Base-by-base conservation (phyloP, 257 asterid genomes). In the Petunia secreta region DNA sequence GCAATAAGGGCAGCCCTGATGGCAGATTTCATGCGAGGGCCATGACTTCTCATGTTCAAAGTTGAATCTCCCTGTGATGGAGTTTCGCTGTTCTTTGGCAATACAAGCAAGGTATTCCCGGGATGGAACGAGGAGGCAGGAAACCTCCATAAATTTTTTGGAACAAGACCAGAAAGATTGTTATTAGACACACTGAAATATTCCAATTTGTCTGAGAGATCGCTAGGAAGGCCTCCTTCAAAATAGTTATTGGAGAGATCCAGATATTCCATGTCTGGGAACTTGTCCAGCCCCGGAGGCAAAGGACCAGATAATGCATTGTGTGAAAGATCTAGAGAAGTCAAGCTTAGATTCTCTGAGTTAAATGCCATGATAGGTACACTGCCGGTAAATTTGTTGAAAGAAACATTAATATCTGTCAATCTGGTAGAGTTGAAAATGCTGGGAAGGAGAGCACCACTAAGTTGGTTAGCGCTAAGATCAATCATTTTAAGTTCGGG, bases 121-220 rank as follows among this genome's bases (percentile, higher is more conserved):
- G 98, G 98, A 84, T 85, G 97, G 81, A 94, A 94, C 0, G 98
- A 87, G 7, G 97, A 92, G 80, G 86, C 77, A 73, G 98, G 97
- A 80, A 94, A 94, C 63, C 88, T 87, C 88, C 85, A 87, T 85
- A 94, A 85, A 84, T 86, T 88, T 71, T 80, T 80, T 6, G 98
- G 98, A 63, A 94, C 95, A 52, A 82, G 85, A 63, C 98, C 98
- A 16, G 98, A 91, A 34, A 94, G 90, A 87, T 94, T 94, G 82
- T 94, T 94, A 65, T 89, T 84, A 4, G 97, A 91, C 2, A 94
- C 95, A 78, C 88, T 85, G 84, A 94, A 91, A 37, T 50, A 88
- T 5, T 63, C 67, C 77, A 94, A 83, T 36, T 86, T 83, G 15
- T 79, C 87, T 0, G 98, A 88, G 58, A 94, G 91, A 75, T 60